Conservation (phyloP, 140 eudicot species). For the Erigeron philadelphicus region DNA sequence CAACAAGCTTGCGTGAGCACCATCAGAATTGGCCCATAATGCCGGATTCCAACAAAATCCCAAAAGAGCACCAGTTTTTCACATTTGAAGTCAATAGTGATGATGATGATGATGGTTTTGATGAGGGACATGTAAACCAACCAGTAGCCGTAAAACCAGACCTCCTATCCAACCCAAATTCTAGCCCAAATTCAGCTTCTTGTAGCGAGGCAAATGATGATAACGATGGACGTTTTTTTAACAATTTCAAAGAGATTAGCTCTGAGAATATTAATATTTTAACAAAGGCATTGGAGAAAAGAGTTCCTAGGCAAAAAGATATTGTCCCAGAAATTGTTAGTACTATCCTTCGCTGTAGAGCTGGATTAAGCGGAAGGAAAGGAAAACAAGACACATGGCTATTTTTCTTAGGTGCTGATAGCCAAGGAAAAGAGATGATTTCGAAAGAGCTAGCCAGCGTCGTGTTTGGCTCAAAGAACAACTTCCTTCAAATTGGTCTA, state of each 20-base stretch:
- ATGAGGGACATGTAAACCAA: slow-evolving; percentile 20
- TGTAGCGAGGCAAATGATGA: slow-evolving; percentile 67
- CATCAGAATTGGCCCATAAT: slow-evolving; percentile 36
- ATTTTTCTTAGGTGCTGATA: slow-evolving; percentile 52
- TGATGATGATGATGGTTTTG: slow-evolving; percentile 8
- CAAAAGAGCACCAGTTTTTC: slow-evolving; percentile 50
- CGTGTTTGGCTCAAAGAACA: slow-evolving; percentile 52
- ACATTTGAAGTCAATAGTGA: not conserved
- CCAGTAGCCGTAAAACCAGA: slow-evolving; percentile 3
- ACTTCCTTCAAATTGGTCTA: slow-evolving; percentile 31
- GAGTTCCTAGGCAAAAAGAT: slow-evolving; percentile 61
- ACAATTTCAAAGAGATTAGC: slow-evolving; percentile 43
- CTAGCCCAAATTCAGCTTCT: slow-evolving; percentile 77
- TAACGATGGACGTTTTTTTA: slow-evolving; percentile 19
- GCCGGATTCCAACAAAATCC: slow-evolving; percentile 28
- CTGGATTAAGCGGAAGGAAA: slow-evolving; percentile 35
- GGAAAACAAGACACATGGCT: slow-evolving; percentile 62
- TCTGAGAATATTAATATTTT: slow-evolving; percentile 42
- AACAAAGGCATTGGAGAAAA: slow-evolving; percentile 44
- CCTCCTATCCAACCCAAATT: slow-evolving; percentile 69
- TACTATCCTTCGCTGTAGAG: slow-evolving; percentile 51
- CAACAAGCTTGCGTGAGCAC: slow-evolving; percentile 32
- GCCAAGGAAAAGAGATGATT: slow-evolving; percentile 47
- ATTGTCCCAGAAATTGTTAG: slow-evolving; percentile 50
- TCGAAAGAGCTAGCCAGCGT: slow-evolving; percentile 54